Conservation (phyloP, 306 rosid genomes). For the Casuarina cunninghamiana region DNA sequence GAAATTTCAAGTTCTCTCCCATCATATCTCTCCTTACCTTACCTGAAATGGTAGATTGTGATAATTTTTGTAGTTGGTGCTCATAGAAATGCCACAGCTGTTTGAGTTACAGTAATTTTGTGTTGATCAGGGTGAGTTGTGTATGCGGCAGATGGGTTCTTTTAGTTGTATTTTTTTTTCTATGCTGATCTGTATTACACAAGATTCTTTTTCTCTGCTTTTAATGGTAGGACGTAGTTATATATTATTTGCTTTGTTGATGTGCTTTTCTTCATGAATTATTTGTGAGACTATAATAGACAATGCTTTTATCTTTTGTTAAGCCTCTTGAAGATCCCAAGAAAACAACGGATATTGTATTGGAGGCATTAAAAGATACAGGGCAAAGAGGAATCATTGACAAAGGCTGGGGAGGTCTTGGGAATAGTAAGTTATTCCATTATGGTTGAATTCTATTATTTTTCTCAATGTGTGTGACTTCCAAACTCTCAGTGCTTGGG, state of each 20-base stretch:
- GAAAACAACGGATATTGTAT: conserved; percentile 60
- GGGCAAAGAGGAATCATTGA: conserved; percentile 88
- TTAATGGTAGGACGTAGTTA: not conserved
- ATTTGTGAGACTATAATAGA: conserved; percentile 17
- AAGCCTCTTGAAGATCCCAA: conserved; percentile 91
- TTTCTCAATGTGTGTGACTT: not conserved
- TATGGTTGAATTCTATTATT: not conserved
- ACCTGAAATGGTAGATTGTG: not conserved
- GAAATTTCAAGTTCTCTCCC: not conserved
- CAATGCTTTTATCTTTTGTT: conserved; percentile 25
- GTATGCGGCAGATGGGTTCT: not conserved
- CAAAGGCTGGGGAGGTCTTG: conserved; percentile 95
- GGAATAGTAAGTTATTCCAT: conserved; percentile 56
- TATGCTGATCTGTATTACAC: not conserved
- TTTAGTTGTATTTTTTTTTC: not conserved
- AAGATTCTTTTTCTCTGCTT: not conserved
- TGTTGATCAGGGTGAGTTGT: not conserved
- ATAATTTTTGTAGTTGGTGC: not conserved
- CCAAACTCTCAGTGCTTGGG: not conserved
- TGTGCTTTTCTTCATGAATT: conserved; percentile 3
- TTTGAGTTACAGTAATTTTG: not conserved
- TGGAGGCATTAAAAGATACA: conserved; percentile 81
- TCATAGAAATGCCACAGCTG: not conserved
- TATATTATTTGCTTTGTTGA: not conserved
- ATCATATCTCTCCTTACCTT: not conserved